These are phyloP conservation scores for Fusarium nodosum DNA, from an alignment of 2,329 filamentous ascomycete genomes.

Conservation along the genomic window DNA sequence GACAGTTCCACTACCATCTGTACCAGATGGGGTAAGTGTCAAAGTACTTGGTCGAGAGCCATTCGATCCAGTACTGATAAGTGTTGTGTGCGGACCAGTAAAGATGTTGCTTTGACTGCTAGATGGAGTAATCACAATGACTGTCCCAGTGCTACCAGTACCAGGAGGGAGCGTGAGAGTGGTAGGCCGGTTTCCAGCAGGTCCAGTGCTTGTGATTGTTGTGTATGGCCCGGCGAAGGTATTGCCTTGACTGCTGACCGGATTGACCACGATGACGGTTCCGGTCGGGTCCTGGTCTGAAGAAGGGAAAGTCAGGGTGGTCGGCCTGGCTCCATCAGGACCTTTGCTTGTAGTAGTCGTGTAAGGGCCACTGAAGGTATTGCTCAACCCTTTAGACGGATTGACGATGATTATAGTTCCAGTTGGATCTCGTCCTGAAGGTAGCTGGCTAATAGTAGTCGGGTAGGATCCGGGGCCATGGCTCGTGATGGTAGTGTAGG, in stretches of 20 bases:
- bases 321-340: not conserved
- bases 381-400: not conserved
- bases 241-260: not conserved
- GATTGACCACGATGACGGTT: conserved; percentile 3
- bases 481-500: not conserved
- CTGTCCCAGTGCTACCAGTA: not conserved
- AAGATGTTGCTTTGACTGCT: too few relatives aligned
- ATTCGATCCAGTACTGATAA: not conserved
- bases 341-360: not conserved
- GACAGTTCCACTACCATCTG: not conserved
- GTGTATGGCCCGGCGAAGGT: conserved; percentile 7
- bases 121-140: conserved; percentile 3
- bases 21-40: not conserved
- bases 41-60: not conserved
- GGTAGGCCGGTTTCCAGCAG: not conserved
- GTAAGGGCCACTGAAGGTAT: not conserved
- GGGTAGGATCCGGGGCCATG: not conserved
- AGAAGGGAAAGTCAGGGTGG: not conserved
- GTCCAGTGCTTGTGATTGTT: conserved; percentile 10
- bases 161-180: not conserved
- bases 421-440: not conserved
- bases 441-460: not conserved
- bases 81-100: too few relatives aligned
- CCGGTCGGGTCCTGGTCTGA: not conserved
- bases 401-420: not conserved